These are phyloP conservation scores for Petunia axillaris DNA, from an alignment of 257 asterid genomes.

Conservation along the genomic window DNA sequence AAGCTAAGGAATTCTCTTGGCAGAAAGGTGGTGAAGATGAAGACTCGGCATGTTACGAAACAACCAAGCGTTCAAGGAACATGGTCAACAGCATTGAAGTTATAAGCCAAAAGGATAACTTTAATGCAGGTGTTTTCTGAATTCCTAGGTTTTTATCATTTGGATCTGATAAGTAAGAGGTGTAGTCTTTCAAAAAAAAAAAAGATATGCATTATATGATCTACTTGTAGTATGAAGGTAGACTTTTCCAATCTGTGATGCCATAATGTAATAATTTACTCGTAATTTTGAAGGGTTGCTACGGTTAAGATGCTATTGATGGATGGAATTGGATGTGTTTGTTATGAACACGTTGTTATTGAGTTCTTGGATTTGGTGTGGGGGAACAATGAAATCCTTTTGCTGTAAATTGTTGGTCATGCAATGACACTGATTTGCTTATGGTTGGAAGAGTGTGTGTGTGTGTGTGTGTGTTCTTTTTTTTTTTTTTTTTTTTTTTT, in stretches of 20 bases:
- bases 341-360: not conserved
- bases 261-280: not conserved
- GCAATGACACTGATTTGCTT: not conserved
- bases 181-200: not conserved
- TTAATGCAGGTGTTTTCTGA: not conserved
- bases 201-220: not conserved
- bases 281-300: not conserved
- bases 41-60: conserved; percentile 70
- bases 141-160: not conserved
- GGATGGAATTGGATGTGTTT: conserved; percentile 9
- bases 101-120: conserved; percentile 24
- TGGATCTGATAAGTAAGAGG: not conserved
- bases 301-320: not conserved
- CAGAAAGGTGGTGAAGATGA: conserved; percentile 82
- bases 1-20: conserved; percentile 87
- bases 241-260: not conserved
- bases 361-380: not conserved
- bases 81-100: conserved; percentile 70
- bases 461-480: no score
- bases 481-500: not conserved
- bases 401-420: not conserved
- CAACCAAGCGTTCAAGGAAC: conserved; percentile 93
- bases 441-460: no score
- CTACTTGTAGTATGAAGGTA: not conserved
- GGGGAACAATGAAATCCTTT: not conserved